These are phyloP conservation scores for Aspergillus ellipticus DNA, from an alignment of 495 filamentous ascomycete species.

Conservation along the genomic window DNA sequence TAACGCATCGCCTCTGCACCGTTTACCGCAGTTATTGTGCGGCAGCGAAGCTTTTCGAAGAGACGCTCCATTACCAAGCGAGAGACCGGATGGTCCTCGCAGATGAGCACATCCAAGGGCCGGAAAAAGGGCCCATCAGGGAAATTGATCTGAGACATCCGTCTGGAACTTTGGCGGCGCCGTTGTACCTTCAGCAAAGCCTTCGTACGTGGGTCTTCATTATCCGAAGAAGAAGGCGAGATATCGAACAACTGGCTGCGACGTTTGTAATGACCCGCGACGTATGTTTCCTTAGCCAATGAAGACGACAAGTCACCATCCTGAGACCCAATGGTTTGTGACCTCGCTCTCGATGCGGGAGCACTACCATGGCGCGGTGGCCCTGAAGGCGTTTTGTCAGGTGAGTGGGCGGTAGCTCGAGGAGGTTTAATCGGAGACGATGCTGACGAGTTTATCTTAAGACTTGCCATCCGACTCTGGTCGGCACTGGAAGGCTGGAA, in stretches of 20 bases:
- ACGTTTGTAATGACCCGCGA: constrained; percentile 77
- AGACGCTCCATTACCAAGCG: constrained; percentile 95
- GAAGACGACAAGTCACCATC: constrained; percentile 63
- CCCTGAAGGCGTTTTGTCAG: constrained; percentile 44
- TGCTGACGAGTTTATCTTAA: constrained; percentile 62
- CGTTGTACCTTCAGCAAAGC: constrained; percentile 91
- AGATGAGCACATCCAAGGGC: constrained; percentile 89
- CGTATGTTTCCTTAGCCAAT: constrained; percentile 59
- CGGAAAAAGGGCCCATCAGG: constrained; percentile 82
- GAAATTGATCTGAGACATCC: constrained; percentile 83
- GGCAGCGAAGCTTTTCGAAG: constrained; percentile 89
- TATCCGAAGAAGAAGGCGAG: constrained; percentile 96
- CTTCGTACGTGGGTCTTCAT: constrained; percentile 87
- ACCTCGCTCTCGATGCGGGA: constrained; percentile 62
- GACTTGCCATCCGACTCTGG: constrained; percentile 33
- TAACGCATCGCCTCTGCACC: constrained; percentile 88
- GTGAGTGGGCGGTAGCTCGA: constrained; percentile 53
- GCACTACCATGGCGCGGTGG: constrained; percentile 42
- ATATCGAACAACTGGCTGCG: constrained; percentile 93
- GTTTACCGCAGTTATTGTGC: constrained; percentile 86
- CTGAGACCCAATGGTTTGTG: constrained; percentile 90
- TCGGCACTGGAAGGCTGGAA: constrained; percentile 74
- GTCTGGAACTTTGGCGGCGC: constrained; percentile 83
- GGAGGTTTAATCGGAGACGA: constrained; percentile 75
- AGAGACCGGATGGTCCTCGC: constrained; percentile 97